Conservation (phyloP, 345 rosid genomes). For the Theobroma cacao region DNA sequence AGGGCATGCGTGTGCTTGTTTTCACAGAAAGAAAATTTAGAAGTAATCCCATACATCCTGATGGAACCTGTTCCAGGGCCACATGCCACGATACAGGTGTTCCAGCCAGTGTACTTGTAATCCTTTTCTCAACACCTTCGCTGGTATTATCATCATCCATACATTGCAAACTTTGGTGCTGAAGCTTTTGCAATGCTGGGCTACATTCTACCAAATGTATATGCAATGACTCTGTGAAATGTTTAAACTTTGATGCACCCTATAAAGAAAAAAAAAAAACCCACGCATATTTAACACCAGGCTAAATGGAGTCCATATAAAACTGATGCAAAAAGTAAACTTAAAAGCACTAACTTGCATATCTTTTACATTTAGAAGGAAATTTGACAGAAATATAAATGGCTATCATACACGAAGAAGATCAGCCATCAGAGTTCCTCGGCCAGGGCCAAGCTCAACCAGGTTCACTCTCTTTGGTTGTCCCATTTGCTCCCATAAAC, state of each 20-base stretch:
- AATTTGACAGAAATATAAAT: slow-evolving; percentile 11
- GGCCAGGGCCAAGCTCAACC: slow-evolving; percentile 92
- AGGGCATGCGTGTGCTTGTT: background rate
- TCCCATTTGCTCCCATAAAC: slow-evolving; percentile 97
- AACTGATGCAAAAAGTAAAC: background rate
- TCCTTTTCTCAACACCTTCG: slow-evolving; percentile 37
- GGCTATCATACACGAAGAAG: slow-evolving; percentile 67
- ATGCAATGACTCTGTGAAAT: slow-evolving; percentile 75
- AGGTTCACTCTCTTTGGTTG: slow-evolving; percentile 73
- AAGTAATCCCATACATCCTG: slow-evolving; percentile 61
- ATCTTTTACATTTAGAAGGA: slow-evolving; percentile 8
- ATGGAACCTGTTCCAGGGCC: slow-evolving; percentile 75
- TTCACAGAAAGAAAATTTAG: slow-evolving; percentile 16
- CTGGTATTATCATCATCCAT: slow-evolving; percentile 30
- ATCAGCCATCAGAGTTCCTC: slow-evolving; percentile 94
- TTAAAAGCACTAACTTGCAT: background rate
- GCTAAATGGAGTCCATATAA: background rate
- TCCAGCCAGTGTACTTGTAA: slow-evolving; percentile 54
- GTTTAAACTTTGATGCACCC: slow-evolving; percentile 75
- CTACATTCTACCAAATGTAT: slow-evolving; percentile 89
- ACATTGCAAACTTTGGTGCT: slow-evolving; percentile 64
- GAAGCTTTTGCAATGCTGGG: slow-evolving; percentile 75
- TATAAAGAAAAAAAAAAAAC: slow-evolving; percentile 29
- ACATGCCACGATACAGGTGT: slow-evolving; percentile 79
- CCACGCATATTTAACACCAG: background rate